Evolutionary conservation across 176 grass and related monocot species (phyloP).

Genomic region (Areca catechu): DNA sequence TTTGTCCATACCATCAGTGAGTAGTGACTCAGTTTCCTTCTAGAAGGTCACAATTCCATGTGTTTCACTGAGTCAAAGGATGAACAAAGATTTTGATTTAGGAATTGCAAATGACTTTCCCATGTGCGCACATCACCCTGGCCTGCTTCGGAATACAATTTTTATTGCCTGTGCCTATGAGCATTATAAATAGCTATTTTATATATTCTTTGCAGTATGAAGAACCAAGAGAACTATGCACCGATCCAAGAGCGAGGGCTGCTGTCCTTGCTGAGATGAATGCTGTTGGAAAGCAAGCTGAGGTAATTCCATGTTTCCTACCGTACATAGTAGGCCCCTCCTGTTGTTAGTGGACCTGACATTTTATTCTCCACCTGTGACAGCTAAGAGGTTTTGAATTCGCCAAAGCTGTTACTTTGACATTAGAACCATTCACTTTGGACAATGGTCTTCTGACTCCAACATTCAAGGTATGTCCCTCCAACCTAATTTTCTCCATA

Average conservation of each 20-base stretch:
- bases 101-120: too few species aligned
- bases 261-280: constrained; percentile 91
- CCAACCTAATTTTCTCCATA: too few species aligned
- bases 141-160: too few species aligned
- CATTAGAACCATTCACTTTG: constrained; percentile 74
- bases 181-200: background rate
- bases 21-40: too few species aligned
- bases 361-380: constrained; percentile 6
- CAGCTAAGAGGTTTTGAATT: constrained; percentile 97
- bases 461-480: constrained; percentile 74
- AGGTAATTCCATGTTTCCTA: constrained; percentile 29
- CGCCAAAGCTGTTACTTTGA: constrained; percentile 63
- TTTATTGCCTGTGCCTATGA: too few species aligned
- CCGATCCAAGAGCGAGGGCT: constrained; percentile 52
- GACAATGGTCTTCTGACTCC: constrained; percentile 94
- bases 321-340: background rate
- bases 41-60: too few species aligned
- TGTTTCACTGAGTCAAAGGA: too few species aligned
- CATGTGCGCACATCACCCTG: too few species aligned
- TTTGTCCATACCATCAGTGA: too few species aligned
- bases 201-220: constrained; percentile 36
- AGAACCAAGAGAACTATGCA: constrained; percentile 49
- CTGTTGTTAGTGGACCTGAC: too few species aligned
- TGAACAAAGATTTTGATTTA: too few species aligned
- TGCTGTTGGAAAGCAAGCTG: constrained; percentile 71